These are phyloP conservation scores for Elsinoe necatrix DNA, from an alignment of 2,329 filamentous ascomycete species.

Conservation along the genomic window DNA sequence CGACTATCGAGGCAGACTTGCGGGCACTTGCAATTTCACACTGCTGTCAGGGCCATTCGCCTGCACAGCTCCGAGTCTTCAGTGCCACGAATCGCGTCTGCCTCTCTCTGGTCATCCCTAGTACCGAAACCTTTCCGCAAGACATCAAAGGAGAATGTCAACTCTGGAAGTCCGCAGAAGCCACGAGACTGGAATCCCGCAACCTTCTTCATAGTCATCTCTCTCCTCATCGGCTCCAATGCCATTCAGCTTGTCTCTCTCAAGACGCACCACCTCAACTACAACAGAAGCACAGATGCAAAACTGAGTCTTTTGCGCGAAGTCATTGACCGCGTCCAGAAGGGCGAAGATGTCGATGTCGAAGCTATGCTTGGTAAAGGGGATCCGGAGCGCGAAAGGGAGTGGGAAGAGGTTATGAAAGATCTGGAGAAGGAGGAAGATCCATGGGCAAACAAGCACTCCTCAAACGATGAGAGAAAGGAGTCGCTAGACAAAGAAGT, in stretches of 20 bases:
- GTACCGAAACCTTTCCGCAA: constrained; percentile 28
- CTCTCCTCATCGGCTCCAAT: constrained; percentile 84
- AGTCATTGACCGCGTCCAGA: constrained; percentile 60
- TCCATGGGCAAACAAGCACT: constrained; percentile 24
- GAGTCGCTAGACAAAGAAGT: not conserved
- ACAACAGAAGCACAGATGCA: constrained; percentile 66
- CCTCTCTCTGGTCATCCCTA: constrained; percentile 31
- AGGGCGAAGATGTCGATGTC: constrained; percentile 74
- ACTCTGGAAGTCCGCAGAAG: constrained; percentile 17
- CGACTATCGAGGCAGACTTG: no score
- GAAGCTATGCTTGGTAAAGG: constrained; percentile 73
- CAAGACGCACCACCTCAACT: constrained; percentile 64
- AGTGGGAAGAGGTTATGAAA: constrained; percentile 74
- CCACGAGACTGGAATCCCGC: constrained; percentile 46
- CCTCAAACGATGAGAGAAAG: constrained; percentile 19
- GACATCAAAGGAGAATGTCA: constrained; percentile 19
- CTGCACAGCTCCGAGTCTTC: constrained; percentile 13
- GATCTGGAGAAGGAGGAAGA: constrained; percentile 30
- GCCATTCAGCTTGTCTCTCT: constrained; percentile 85
- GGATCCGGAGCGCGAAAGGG: constrained; percentile 62
- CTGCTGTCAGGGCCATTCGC: not conserved
- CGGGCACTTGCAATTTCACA: not conserved
- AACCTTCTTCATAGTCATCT: constrained; percentile 56
- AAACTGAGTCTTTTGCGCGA: constrained; percentile 70
- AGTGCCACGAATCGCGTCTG: constrained; percentile 28